A percentile compares a stretch with the other conserved stretches of the same genome.
phyloP scores from a whole-genome alignment of 2,329 filamentous ascomycete species.

The Aspergillus sp. region DNA sequence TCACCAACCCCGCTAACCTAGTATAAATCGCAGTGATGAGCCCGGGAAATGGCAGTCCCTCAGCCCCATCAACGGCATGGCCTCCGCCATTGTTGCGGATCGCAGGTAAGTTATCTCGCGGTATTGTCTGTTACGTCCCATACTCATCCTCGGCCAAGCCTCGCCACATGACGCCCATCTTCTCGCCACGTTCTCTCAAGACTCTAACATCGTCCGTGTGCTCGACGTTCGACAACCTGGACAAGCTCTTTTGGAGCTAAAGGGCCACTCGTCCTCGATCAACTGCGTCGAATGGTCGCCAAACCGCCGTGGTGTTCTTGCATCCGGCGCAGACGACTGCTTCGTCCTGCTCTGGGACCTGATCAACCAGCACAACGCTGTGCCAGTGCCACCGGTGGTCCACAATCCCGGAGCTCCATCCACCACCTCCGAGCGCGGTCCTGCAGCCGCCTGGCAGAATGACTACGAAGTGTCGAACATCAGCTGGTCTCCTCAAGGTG shows the following conservation, averaged over 20 bases:
- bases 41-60: slow-evolving; percentile 62
- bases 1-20: neutral
- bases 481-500: slow-evolving; percentile 45
- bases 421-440: slow-evolving; percentile 41
- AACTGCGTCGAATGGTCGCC: slow-evolving; percentile 98
- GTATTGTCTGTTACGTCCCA: neutral
- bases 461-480: slow-evolving; percentile 48
- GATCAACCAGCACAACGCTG: slow-evolving; percentile 62
- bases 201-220: slow-evolving; percentile 88
- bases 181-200: slow-evolving; percentile 93
- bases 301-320: slow-evolving; percentile 77
- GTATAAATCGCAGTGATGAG: slow-evolving; percentile 39
- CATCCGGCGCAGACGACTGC: slow-evolving; percentile 88
- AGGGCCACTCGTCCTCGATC: slow-evolving; percentile 78
- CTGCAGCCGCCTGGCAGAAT: slow-evolving; percentile 45
- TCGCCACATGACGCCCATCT: slow-evolving; percentile 95
- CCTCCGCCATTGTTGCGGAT: slow-evolving; percentile 55
- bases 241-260: slow-evolving; percentile 88
- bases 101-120: slow-evolving; percentile 33
- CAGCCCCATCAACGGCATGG: slow-evolving; percentile 63
- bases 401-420: slow-evolving; percentile 23
- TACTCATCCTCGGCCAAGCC: slow-evolving; percentile 45
- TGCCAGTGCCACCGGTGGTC: slow-evolving; percentile 41
- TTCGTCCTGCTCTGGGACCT: slow-evolving; percentile 93
- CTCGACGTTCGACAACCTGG: slow-evolving; percentile 95